These are phyloP conservation scores for Candida sanyiensis DNA, from an alignment of 805 yeast species.

Conservation along the genomic window DNA sequence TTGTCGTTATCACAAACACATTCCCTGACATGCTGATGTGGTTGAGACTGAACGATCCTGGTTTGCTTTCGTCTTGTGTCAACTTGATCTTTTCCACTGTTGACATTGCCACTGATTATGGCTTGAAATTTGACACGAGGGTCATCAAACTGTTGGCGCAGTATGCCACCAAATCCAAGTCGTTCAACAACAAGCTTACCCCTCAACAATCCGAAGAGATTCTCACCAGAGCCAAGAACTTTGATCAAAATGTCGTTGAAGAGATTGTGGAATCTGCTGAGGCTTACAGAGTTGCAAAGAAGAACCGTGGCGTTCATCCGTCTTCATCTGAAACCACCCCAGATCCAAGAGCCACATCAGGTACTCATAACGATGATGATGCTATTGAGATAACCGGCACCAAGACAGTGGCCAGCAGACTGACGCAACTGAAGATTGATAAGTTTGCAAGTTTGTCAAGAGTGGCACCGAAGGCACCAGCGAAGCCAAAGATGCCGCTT, in stretches of 20 bases:
- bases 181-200: constrained; percentile 62
- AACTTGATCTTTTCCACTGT: constrained; percentile 59
- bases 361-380: constrained; percentile 4
- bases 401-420: neutral
- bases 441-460: constrained; percentile 34
- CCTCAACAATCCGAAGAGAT: constrained; percentile 62
- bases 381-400: constrained; percentile 5
- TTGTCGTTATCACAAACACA: constrained; percentile 52
- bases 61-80: constrained; percentile 69
- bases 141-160: constrained; percentile 53
- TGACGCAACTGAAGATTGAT: constrained; percentile 32
- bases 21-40: constrained; percentile 68
- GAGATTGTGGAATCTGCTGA: constrained; percentile 40
- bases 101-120: constrained; percentile 53
- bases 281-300: constrained; percentile 23
- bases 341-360: constrained; percentile 1
- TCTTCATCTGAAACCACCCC: constrained; percentile 10
- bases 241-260: constrained; percentile 52
- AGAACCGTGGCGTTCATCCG: constrained; percentile 2
- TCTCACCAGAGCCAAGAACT: constrained; percentile 50
- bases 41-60: constrained; percentile 77
- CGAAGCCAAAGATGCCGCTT: constrained; percentile 27
- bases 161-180: constrained; percentile 60
- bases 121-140: constrained; percentile 44
- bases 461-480: constrained; percentile 21